Evolutionary conservation across 805 yeast genomes (phyloP), one percentile per base, ranked within the genome.

Genomic region (Candida palmyrensis): DNA sequence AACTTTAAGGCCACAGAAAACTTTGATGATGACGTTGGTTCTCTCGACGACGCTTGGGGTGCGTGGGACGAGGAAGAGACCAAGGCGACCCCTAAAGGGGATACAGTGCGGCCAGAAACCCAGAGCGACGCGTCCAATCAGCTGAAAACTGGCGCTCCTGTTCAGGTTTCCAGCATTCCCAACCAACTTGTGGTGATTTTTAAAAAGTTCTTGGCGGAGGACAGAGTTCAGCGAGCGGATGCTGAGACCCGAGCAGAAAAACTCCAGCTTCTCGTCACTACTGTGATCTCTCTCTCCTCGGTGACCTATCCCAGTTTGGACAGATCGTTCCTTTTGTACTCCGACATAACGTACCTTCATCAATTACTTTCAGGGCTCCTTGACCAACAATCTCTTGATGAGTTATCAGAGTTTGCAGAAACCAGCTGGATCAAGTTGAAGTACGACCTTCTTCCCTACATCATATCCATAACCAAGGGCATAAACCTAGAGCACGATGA

Each of bases 301-400:
- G 38, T 53, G 5, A 43, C 53, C 6, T 66, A 66, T 39, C 69
- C 70, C 3, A 33, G 51, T 1, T 35, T 53, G 3, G 39, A 53
- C 2, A 38, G 52, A 23, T 62, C 68, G 27, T 62, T 59, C 29
- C 32, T 63, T n/a, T 41, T 61, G 10, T 55, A 45, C 33, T 64
- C 65, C 36, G 71, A 66, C 35, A 45, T 66, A 27, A 40, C 43
- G 20, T 53, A 48, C 17, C 43, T 66, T 3, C 30, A 44, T 5
- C 32, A 37, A 28, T 40, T 37, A 15, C 25, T 47, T 14, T n/a
- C 14, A 12, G 25, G 25, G 13, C 9, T 31, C n/a, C 15, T 21
- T 6, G 29, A 12, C 9, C 25, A 29, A n/a, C 3, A 13, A 5
- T 32, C 36, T 1, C 32, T 32, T 12, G 25, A 29, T 5, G 39